Percentiles rank a stretch among this genome's conserved stretches.
Conservation (phyloP, 352 stramenopile species). For the Phytopythium helicoides region DNA sequence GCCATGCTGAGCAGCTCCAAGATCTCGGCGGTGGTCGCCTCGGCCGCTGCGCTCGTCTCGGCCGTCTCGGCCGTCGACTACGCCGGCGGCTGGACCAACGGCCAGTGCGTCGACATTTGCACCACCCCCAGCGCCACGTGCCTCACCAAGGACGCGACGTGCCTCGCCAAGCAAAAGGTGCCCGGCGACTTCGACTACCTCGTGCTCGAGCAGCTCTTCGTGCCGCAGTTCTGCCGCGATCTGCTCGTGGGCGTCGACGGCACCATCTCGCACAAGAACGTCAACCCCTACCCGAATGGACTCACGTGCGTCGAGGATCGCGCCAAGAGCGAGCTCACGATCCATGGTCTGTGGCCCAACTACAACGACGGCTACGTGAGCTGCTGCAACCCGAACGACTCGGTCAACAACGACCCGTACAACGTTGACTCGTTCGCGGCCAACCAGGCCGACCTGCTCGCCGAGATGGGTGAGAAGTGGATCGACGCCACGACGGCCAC, state of each 20-base stretch:
- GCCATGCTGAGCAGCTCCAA: slow-evolving; percentile 7
- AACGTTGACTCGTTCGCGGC: slow-evolving; percentile 38
- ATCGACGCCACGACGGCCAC: slow-evolving; percentile 54
- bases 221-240: slow-evolving; percentile 80
- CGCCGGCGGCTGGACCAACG: slow-evolving; percentile 49
- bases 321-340: slow-evolving; percentile 56
- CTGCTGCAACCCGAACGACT: slow-evolving; percentile 69
- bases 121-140: slow-evolving; percentile 59
- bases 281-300: slow-evolving; percentile 59
- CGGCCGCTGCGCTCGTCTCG: slow-evolving; percentile 13
- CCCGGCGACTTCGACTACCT: slow-evolving; percentile 77
- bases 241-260: slow-evolving; percentile 64
- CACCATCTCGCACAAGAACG: slow-evolving; percentile 80
- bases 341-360: slow-evolving; percentile 78
- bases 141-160: slow-evolving; percentile 43
- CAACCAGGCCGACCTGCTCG: slow-evolving; percentile 43
- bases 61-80: slow-evolving; percentile 43
- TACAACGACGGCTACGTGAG: slow-evolving; percentile 71
- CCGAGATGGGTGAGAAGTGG: slow-evolving; percentile 61
- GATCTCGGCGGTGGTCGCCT: slow-evolving; percentile 1
- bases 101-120: slow-evolving; percentile 75
- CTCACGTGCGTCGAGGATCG: slow-evolving; percentile 39
- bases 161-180: slow-evolving; percentile 57
- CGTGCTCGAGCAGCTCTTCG: slow-evolving; percentile 73
- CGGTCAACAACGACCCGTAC: slow-evolving; percentile 57